Percentiles rank a stretch among this genome's conserved stretches.
Evolutionary conservation across 129 eudicot species (phyloP).

Genomic region (Flaveria robusta): DNA sequence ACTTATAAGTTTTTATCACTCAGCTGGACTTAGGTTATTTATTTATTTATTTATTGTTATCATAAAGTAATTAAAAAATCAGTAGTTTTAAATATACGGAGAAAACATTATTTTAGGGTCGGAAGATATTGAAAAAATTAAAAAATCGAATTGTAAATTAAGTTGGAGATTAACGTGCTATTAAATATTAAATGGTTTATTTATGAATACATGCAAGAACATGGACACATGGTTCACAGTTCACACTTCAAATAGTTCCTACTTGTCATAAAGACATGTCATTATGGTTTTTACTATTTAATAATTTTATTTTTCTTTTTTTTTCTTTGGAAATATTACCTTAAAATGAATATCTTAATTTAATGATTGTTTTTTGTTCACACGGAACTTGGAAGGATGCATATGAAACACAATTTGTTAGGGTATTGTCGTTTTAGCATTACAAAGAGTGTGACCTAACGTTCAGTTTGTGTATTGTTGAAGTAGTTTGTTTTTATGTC

Average conservation of each 20-base stretch:
- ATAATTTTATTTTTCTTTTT: background rate
- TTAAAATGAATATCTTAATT: background rate
- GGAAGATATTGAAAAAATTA: slow-evolving; percentile 19
- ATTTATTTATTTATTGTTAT: too few species aligned
- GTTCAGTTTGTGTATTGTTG: slow-evolving; percentile 14
- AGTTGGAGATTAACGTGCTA: slow-evolving; percentile 3
- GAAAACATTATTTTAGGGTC: too few species aligned
- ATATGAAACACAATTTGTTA: background rate
- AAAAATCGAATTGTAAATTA: slow-evolving; percentile 8
- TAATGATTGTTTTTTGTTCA: slow-evolving; percentile 5
- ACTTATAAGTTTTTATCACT: too few species aligned
- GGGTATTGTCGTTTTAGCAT: background rate
- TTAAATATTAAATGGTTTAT: slow-evolving; percentile 9
- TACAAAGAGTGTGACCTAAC: slow-evolving; percentile 17
- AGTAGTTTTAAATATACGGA: background rate
- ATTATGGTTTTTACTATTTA: background rate
- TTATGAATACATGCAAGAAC: slow-evolving; percentile 3
- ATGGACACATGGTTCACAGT: too few species aligned
- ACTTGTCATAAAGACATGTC: background rate
- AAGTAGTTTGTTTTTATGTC: background rate
- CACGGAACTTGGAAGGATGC: slow-evolving; percentile 3
- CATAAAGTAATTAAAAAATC: too few species aligned
- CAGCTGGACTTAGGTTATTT: too few species aligned
- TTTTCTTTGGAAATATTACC: background rate
- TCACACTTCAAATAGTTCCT: slow-evolving; percentile 14